Evolutionary conservation across 2,329 filamentous ascomycete species (phyloP), one percentile per base, ranked within the genome.

Genomic region (Xylariaceae sp.): DNA sequence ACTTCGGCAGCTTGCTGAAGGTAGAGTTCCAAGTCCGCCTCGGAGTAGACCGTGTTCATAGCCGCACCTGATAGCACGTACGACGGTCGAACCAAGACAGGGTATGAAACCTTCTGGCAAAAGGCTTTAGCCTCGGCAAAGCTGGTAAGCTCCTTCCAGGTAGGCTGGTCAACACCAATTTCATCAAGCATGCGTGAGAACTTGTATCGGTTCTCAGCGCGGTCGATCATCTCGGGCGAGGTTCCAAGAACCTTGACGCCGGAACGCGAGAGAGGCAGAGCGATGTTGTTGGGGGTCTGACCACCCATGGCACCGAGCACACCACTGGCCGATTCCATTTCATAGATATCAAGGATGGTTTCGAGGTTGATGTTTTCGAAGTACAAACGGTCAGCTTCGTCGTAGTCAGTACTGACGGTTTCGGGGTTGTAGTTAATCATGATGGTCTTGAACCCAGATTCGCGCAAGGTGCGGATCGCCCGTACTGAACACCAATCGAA

Each of bases 401-500:
- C 92, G 69, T 93, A 96, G 74, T 99, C 94, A 0, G 92, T 96
- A 65, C 79, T 84, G 0, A 96, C 88, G 0, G 92, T 96, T 72
- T 97, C 92, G 0, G 92, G 92, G 70, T 97, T 96, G 71, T 88
- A 90, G 60, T 71, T 67, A 2, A 69, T 69, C 93, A 97, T 97
- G 70, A 97, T 87, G 0, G 94, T 97, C 81, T 97, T 97, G 79
- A 88, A 86, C 2, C 89, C 89, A 61, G 87, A 84, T 65, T 90
- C 85, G 54, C 94, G 86, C 6, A 99, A 82, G 1, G 94, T 97
- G 64, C 93, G 87, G 63, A 97, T 95, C 4, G 94, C 91, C 61
- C 93, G 83, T 34, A 99, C 94, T 3, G 94, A 96, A 74, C 94
- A 97, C 94, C 94, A 99, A 75, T 99, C 94, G 74, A 99, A 99